A percentile compares a stretch with the other conserved stretches of the same genome.
Conservation (phyloP, 257 asterid species). For the Nicotiana paniculata region DNA sequence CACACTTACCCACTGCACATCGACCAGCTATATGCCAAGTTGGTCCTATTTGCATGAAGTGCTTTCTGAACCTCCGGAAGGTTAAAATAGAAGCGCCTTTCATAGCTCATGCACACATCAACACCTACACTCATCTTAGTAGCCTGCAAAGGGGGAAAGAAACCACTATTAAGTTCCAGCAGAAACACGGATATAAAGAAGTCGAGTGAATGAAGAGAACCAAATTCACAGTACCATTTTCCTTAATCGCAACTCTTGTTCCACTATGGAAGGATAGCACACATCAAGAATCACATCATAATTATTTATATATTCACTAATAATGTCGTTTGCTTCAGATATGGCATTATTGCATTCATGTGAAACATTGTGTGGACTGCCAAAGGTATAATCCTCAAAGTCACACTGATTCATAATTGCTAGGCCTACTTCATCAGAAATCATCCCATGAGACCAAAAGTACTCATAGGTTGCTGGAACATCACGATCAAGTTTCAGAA, state of each 20-base stretch:
- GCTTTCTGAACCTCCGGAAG: slow-evolving; percentile 95
- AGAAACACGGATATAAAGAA: background rate
- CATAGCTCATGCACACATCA: slow-evolving; percentile 85
- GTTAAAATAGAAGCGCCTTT: slow-evolving; percentile 77
- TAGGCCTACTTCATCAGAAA: slow-evolving; percentile 83
- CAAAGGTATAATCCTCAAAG: slow-evolving; percentile 73
- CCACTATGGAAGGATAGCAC: slow-evolving; percentile 89
- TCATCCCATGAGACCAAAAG: slow-evolving; percentile 98
- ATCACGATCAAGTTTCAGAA: slow-evolving; percentile 84
- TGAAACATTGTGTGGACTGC: slow-evolving; percentile 73
- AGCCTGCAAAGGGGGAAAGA: slow-evolving; percentile 41
- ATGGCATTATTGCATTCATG: slow-evolving; percentile 51
- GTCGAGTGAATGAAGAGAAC: background rate
- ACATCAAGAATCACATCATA: slow-evolving; percentile 90
- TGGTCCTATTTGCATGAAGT: slow-evolving; percentile 89
- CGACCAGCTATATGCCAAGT: slow-evolving; percentile 66
- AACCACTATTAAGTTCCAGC: background rate
- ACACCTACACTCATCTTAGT: slow-evolving; percentile 76
- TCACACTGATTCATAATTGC: slow-evolving; percentile 73
- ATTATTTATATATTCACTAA: slow-evolving; percentile 64
- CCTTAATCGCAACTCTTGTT: slow-evolving; percentile 74
- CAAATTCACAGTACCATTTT: slow-evolving; percentile 48
- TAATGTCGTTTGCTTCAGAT: slow-evolving; percentile 52
- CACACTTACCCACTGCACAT: slow-evolving; percentile 70
- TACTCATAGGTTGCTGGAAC: slow-evolving; percentile 68